phyloP scores from a whole-genome alignment of 2,329 filamentous ascomycete genomes.

The Colletotrichum lupini region DNA sequence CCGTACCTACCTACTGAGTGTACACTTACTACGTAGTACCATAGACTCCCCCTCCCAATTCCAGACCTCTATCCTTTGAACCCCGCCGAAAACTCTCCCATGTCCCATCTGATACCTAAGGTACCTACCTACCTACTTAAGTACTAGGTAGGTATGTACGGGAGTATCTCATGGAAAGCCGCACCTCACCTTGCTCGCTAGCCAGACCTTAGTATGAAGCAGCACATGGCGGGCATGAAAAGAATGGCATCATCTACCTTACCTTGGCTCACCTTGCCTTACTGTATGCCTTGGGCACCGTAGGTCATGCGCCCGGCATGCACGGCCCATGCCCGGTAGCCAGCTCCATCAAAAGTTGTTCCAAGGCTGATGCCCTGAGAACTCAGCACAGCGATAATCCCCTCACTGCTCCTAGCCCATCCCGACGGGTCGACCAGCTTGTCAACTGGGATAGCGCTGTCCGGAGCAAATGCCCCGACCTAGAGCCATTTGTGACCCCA shows the following conservation, averaged over 20 bases:
- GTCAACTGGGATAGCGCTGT: not conserved
- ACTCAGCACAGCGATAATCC: constrained; percentile 16
- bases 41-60: not conserved
- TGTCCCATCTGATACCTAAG: not conserved
- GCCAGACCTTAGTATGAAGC: not conserved
- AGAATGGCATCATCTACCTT: not conserved
- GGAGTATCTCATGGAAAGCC: not conserved
- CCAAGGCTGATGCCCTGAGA: constrained; percentile 13
- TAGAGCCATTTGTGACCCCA: not conserved
- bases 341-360: constrained; percentile 8
- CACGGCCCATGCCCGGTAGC: constrained; percentile 12
- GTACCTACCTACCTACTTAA: too few species aligned
- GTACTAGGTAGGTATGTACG: too few species aligned
- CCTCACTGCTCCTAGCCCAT: constrained; percentile 5
- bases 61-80: not conserved
- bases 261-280: not conserved
- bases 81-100: not conserved
- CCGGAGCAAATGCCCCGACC: constrained; percentile 34
- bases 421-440: not conserved
- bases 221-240: not conserved
- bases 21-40: too few species aligned
- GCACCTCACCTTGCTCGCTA: not conserved
- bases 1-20: too few species aligned
- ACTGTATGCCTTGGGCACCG: not conserved
- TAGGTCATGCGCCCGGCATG: constrained; percentile 1